Percentiles rank a stretch among this genome's conserved stretches.
phyloP scores from a whole-genome alignment of 331 rosid species.

The Phaseolus coccineus region DNA sequence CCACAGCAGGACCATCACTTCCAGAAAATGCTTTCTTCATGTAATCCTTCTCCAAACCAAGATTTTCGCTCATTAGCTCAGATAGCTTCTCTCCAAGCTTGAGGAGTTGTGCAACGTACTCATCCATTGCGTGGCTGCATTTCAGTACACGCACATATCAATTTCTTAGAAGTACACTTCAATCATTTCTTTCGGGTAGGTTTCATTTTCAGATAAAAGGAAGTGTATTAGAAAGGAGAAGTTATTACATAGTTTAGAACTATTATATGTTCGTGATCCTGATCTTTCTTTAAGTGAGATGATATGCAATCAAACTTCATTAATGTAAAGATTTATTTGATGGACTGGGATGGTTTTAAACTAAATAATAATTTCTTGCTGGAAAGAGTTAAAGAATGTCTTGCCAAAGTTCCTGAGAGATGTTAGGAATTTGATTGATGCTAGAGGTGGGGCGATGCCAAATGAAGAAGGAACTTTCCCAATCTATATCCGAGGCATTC shows the following conservation, averaged over 20 bases:
- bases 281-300: too few species aligned
- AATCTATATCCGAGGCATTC: constrained; percentile 55
- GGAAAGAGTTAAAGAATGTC: neutral
- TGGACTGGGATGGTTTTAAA: too few species aligned
- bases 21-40: constrained; percentile 63
- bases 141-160: neutral
- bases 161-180: too few species aligned
- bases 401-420: constrained; percentile 63
- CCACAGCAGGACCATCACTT: constrained; percentile 59
- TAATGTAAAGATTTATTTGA: too few species aligned
- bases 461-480: constrained; percentile 79
- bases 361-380: too few species aligned
- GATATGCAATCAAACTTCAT: too few species aligned
- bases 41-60: constrained; percentile 58
- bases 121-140: constrained; percentile 66
- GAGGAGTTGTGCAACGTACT: constrained; percentile 60
- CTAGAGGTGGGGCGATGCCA: constrained; percentile 71
- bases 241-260: neutral
- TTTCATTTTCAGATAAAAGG: too few species aligned
- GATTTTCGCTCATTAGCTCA: constrained; percentile 69
- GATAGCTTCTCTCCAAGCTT: constrained; percentile 69
- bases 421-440: constrained; percentile 53
- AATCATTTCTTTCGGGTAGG: too few species aligned
- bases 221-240: too few species aligned
- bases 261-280: too few species aligned